Evolutionary conservation across 164 flowering plant species (phyloP), one percentile per base, ranked within the genome.

Genomic region (Stephania cephalantha): DNA sequence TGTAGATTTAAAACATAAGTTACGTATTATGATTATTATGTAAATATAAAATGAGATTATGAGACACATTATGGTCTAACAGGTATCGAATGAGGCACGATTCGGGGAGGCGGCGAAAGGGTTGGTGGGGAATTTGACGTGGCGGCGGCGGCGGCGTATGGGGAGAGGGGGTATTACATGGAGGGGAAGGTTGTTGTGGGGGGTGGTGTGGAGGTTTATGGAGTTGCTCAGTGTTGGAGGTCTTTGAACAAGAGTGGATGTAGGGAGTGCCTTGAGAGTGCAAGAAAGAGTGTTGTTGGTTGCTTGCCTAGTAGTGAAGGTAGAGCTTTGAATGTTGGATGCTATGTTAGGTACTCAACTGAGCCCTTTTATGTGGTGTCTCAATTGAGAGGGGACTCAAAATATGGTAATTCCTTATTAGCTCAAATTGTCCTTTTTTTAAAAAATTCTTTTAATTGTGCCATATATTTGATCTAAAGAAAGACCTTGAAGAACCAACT

Each of bases 261-360:
- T n/a, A 61, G 20, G 66, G 66, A 61, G 22, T 61, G 66, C 20
- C n/a, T 61, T 3, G 66, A 61, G 9, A 61, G 20, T 17, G 66
- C 66, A 5, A 61, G 66, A 7, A 61, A 17, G 5, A 61, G 5
- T 2, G 25, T 61, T 61, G 66, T n/a, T n/a, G 66, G 66, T 18
- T 61, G 66, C 66, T 61, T 61, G 66, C 66, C 66, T 4, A 25
- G n/a, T 7, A 6, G 2, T 7, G 66, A 61, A n/a, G 66, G 66
- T 18, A 61, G 66, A 61, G 66, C 66, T 61, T 61, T 61, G 66
- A 61, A 61, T 61, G 25, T 20, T 61, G 66, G 66, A 25, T 61
- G 66, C 22, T 61, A 61, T n/a, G 22, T 61, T 17, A 61, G 66
- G 66, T 61, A 61, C 66, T 61, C 66, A 18, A 61, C 66, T 5